Conservation (phyloP, 352 stramenopile genomes). For the Pythium angustatum region DNA sequence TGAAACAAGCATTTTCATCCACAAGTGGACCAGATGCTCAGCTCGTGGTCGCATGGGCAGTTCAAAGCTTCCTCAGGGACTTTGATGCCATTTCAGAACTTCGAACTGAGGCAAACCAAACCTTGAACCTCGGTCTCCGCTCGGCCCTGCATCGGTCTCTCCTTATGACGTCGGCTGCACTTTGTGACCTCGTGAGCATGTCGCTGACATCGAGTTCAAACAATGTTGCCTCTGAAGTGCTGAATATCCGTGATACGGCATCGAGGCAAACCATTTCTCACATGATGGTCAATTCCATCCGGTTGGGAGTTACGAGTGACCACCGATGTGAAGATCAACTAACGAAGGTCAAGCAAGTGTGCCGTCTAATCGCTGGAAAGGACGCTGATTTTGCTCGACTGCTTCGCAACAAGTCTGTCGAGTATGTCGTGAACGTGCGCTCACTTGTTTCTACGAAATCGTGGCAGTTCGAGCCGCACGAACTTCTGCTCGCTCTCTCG, state of each 20-base stretch:
- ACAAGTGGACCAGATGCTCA: background rate
- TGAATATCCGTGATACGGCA: background rate
- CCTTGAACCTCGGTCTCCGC: conserved; percentile 9
- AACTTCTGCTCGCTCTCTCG: background rate
- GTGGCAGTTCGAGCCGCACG: background rate
- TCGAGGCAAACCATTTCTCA: background rate
- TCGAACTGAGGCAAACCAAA: background rate
- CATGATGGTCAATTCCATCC: conserved; percentile 11
- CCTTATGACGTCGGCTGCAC: background rate
- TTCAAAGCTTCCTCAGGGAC: conserved; percentile 11
- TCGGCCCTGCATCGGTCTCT: conserved; percentile 1
- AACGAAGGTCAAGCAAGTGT: conserved; percentile 15
- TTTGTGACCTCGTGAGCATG: conserved; percentile 11
- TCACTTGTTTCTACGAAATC: background rate
- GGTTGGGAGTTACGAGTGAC: background rate
- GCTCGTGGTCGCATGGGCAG: conserved; percentile 10
- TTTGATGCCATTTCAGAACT: conserved; percentile 8
- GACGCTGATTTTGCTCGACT: background rate
- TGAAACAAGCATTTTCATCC: background rate
- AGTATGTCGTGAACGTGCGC: background rate
- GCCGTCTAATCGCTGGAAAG: background rate
- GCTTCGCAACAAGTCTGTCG: background rate
- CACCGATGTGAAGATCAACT: background rate
- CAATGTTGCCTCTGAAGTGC: background rate
- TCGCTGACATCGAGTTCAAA: background rate